Conservation (phyloP, 305 asterid genomes). For the Fraxinus xanthoxyloides region DNA sequence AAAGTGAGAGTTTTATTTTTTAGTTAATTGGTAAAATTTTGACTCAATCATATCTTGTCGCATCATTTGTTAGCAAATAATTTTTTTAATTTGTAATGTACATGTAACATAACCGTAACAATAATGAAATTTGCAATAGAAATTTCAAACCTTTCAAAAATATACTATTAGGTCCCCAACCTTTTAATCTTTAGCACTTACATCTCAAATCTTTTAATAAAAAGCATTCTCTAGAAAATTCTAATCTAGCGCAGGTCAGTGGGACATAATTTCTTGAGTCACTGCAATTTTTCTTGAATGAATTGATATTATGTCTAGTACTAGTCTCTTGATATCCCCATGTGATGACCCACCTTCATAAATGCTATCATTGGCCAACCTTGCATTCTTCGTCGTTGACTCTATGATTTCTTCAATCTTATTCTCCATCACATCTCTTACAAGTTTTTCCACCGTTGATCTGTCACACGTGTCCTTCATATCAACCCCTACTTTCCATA, state of each 20-base stretch:
- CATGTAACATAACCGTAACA: neutral
- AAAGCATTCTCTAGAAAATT: neutral
- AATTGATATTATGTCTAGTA: constrained; percentile 20
- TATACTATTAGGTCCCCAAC: neutral
- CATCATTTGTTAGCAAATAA: too few relatives aligned
- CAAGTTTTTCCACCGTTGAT: constrained; percentile 35
- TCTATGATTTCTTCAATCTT: constrained; percentile 9
- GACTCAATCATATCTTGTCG: neutral
- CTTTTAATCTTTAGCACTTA: neutral
- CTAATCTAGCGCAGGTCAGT: neutral
- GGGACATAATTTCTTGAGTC: neutral
- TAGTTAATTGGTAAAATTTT: neutral
- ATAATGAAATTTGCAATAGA: neutral
- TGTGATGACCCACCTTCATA: constrained; percentile 36
- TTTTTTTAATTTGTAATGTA: too few relatives aligned
- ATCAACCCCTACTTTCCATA: constrained; percentile 42
- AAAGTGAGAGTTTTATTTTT: neutral
- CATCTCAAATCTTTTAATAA: neutral
- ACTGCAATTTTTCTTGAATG: constrained; percentile 12
- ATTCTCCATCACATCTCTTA: constrained; percentile 39
- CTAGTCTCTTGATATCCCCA: constrained; percentile 25
- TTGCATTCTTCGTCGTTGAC: constrained; percentile 22
- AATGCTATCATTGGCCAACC: constrained; percentile 28
- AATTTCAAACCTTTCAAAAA: neutral
- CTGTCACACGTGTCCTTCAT: constrained; percentile 33